phyloP scores from a whole-genome alignment of 805 yeast species.

The Kregervanrija delftensis region DNA sequence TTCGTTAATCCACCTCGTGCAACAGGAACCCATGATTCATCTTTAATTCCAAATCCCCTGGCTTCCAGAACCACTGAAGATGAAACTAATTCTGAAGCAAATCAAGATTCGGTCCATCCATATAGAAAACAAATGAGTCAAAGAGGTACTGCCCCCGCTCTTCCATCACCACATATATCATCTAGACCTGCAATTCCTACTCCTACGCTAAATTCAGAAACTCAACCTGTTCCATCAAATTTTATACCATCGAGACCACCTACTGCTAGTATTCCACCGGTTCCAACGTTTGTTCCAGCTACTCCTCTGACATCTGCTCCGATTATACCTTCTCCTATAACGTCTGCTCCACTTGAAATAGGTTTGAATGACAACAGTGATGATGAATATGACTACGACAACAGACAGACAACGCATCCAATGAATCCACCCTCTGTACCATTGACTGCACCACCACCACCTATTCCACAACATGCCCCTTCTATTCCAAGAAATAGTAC shows the following conservation, averaged over 20 bases:
- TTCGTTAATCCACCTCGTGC: no score
- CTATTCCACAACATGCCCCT: slow-evolving; percentile 11
- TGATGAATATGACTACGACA: no score
- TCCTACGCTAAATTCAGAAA: slow-evolving; percentile 3
- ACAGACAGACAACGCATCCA: no score
- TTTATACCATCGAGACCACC: slow-evolving; percentile 14
- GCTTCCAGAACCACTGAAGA: neutral
- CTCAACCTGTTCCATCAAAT: slow-evolving; percentile 13
- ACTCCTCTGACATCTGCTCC: slow-evolving; percentile 1
- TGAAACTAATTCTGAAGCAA: no score
- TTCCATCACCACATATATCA: slow-evolving; percentile 8
- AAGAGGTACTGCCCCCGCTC: slow-evolving; percentile 4
- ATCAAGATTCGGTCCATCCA: neutral
- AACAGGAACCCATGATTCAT: no score
- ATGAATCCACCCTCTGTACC: slow-evolving; percentile 5
- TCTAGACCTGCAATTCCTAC: slow-evolving; percentile 11
- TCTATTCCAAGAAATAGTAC: slow-evolving; percentile 5
- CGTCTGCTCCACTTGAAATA: neutral
- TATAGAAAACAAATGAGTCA: neutral
- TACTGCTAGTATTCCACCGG: slow-evolving; percentile 2
- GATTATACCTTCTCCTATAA: neutral
- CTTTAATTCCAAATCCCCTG: neutral
- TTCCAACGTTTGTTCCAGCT: neutral
- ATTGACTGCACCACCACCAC: slow-evolving; percentile 13
- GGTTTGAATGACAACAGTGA: no score